A percentile compares a stretch with the other conserved stretches of the same genome.
phyloP scores from a whole-genome alignment of 2,329 filamentous ascomycete genomes.

The Fusarium domesticum region DNA sequence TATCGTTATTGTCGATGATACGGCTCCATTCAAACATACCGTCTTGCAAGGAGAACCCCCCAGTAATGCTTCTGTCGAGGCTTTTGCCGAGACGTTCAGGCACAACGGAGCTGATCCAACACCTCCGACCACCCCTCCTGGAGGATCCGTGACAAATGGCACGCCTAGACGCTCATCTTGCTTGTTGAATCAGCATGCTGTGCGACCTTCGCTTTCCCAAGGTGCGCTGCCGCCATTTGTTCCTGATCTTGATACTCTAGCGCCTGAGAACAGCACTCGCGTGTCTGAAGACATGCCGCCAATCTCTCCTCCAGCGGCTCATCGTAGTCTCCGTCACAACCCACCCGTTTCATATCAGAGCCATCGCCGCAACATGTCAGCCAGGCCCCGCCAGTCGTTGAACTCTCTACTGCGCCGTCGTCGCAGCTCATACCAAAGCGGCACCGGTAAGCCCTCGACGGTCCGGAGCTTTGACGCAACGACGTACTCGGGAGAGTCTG shows the following conservation, averaged over 20 bases:
- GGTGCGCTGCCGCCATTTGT: constrained; percentile 47
- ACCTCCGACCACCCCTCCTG: constrained; percentile 60
- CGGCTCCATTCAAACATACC: constrained; percentile 49
- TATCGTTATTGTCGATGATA: constrained; percentile 81
- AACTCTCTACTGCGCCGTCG: constrained; percentile 53
- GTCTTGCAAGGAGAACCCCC: constrained; percentile 48
- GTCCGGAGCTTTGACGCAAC: constrained; percentile 59
- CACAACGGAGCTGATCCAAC: constrained; percentile 52
- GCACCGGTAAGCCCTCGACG: constrained; percentile 47
- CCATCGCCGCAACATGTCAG: constrained; percentile 48
- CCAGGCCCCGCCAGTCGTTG: constrained; percentile 47
- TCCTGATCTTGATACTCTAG: constrained; percentile 45
- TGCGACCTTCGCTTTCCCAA: constrained; percentile 35
- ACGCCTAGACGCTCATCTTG: constrained; percentile 56
- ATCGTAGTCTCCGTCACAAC: constrained; percentile 26
- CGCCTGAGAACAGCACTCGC: constrained; percentile 24
- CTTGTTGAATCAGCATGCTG: constrained; percentile 48
- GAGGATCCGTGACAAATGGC: constrained; percentile 33
- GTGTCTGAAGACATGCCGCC: constrained; percentile 35
- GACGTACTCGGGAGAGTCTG: constrained; percentile 51
- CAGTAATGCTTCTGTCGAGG: constrained; percentile 47
- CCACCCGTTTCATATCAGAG: constrained; percentile 33
- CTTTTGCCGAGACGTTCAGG: constrained; percentile 52
- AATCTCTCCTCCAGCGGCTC: constrained; percentile 30
- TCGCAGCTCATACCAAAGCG: constrained; percentile 60